Conservation (phyloP, 257 asterid genomes). For the Linaria vulgaris region DNA sequence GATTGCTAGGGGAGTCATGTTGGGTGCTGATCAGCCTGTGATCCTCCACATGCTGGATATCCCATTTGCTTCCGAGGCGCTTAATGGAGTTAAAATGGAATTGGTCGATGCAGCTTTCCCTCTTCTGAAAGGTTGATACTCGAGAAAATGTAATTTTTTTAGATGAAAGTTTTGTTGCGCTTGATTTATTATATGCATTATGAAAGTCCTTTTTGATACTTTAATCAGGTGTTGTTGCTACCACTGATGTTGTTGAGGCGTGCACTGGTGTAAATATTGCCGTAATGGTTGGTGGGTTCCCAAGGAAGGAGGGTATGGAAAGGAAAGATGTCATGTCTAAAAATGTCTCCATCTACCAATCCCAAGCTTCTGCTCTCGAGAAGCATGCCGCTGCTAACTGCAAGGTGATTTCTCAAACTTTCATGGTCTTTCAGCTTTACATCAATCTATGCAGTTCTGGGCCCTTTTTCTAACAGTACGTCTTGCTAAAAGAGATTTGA, state of each 20-base stretch:
- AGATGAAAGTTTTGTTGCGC: too few relatives aligned
- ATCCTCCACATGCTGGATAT: constrained; percentile 95
- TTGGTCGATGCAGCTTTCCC: constrained; percentile 92
- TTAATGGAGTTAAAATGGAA: constrained; percentile 92
- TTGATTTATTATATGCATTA: background rate
- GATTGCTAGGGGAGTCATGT: constrained; percentile 3
- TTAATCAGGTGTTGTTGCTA: constrained; percentile 83
- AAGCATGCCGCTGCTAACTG: constrained; percentile 87
- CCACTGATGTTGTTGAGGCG: constrained; percentile 84
- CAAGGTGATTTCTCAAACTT: constrained; percentile 71
- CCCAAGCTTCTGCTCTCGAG: constrained; percentile 96
- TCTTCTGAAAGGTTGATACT: constrained; percentile 68
- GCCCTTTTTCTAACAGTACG: too few relatives aligned
- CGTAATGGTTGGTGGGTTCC: constrained; percentile 98
- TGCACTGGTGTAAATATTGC: constrained; percentile 85
- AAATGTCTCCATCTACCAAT: constrained; percentile 89
- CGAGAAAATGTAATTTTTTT: constrained; percentile 6
- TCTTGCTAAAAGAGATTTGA: background rate
- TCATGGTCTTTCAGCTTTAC: background rate
- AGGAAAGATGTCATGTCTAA: constrained; percentile 96
- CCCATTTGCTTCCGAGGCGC: constrained; percentile 85
- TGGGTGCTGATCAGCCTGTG: constrained; percentile 70
- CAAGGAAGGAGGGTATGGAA: constrained; percentile 98
- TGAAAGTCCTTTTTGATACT: constrained; percentile 15
- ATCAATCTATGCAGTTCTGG: background rate